Evolutionary conservation across 1,139 yeast species (phyloP), one percentile per base, ranked within the genome.

Genomic region (Taiozyma sp.): DNA sequence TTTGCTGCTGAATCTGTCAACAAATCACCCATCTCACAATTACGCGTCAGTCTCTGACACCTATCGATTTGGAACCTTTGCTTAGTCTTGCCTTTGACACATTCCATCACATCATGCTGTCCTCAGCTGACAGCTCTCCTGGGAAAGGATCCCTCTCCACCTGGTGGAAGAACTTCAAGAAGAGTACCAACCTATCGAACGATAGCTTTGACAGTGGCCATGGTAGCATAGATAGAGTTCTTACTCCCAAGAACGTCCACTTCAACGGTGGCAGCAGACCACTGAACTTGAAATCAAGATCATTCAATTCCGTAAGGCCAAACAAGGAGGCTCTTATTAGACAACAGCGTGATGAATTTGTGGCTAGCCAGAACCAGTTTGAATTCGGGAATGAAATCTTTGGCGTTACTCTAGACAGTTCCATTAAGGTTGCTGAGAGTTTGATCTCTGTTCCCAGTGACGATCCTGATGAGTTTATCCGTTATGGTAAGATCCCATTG

Each of bases 401-500:
- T 71, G 97, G 97, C n/a, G 91, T 85, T 3, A 80, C 93, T 1
- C 72, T 93, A 32, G 80, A 79, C 26, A 77, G 79, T 34, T 88
- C 96, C 24, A 77, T 91, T 49, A 71, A 76, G 43, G 79, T 84
- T 54, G 96, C 98, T 0, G 79, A 80, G 53, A 91, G 90, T 13
- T 80, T 83, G 48, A 87, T 89, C 50, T 80, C 85, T 24, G 80
- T 87, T 11, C 74, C 85, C 66, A 70, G 76, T 46, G 73, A 72
- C 50, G 73, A 72, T 43, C 68, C 74, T 14, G 79, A 81, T 50
- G 82, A 81, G 46, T 79, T 80, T 45, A 75, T 83, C 49, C 81
- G 81, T 47, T 89, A 86, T 63, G 97, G 96, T 19, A 74, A 79
- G 53, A 85, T 89, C 37, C 97, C 97, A 1, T 76, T 87, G 24